Evolutionary conservation across 371 early-diverging fungal genomes (phyloP).

Genomic region (Mortierella sp.): DNA sequence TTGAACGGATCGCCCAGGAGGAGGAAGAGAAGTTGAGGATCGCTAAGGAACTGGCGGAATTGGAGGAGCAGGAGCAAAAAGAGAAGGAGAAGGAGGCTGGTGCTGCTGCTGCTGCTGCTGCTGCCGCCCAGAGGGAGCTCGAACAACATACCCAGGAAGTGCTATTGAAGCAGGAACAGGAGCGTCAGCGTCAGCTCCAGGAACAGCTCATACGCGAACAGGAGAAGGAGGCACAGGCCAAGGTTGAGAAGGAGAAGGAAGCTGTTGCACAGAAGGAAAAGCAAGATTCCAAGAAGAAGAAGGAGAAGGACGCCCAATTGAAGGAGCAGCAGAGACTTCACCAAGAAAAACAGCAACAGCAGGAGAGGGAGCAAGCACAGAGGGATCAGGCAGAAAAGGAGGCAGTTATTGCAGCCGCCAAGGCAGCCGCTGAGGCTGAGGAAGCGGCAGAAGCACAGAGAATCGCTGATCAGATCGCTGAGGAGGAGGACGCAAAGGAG

Average conservation of each 20-base stretch:
- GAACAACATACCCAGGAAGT: constrained; percentile 22
- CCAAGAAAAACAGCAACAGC: constrained; percentile 16
- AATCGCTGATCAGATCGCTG: constrained; percentile 6
- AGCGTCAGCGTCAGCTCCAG: constrained; percentile 7
- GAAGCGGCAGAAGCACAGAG: constrained; percentile 22
- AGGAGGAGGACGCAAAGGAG: constrained; percentile 12
- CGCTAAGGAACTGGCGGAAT: constrained; percentile 26
- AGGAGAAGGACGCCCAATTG: constrained; percentile 25
- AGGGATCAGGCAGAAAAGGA: constrained; percentile 20
- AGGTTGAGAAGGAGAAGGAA: constrained; percentile 24
- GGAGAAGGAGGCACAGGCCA: constrained; percentile 15
- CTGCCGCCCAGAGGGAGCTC: constrained; percentile 5
- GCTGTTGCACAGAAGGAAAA: constrained; percentile 30
- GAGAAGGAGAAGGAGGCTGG: constrained; percentile 6
- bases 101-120: background rate
- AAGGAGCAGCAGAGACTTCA: constrained; percentile 9
- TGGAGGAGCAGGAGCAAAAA: constrained; percentile 19
- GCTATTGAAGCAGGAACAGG: constrained; percentile 22
- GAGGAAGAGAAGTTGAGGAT: constrained; percentile 31
- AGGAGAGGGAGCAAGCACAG: constrained; percentile 19
- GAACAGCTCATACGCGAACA: constrained; percentile 22
- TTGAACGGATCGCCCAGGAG: constrained; percentile 33
- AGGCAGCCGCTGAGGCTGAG: constrained; percentile 15
- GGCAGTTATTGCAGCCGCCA: constrained; percentile 12
- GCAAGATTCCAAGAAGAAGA: constrained; percentile 28